These are phyloP conservation scores for Picochlorum costavermella DNA, from an alignment of 139 green algal species.

Conservation along the genomic window DNA sequence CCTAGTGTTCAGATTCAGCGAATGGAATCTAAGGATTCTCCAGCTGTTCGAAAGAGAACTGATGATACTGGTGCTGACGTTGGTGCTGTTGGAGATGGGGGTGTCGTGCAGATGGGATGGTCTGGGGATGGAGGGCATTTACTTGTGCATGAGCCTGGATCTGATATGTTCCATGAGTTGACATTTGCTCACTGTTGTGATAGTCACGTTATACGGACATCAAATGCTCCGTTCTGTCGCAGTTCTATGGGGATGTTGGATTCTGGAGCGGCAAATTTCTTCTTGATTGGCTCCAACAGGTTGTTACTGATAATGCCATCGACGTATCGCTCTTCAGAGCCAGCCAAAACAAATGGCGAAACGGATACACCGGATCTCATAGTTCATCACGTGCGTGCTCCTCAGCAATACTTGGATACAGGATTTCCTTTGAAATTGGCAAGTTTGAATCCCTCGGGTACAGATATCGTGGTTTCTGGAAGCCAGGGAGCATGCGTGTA, in stretches of 20 bases:
- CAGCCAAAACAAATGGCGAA: neutral
- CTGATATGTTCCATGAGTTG: neutral
- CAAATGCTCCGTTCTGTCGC: neutral
- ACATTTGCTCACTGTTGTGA: constrained; percentile 1
- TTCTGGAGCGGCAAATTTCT: too few relatives aligned
- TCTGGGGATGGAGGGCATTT: neutral
- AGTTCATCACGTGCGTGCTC: constrained; percentile 54
- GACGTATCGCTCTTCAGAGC: too few relatives aligned
- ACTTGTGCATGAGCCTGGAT: neutral
- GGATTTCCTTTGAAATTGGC: constrained; percentile 50
- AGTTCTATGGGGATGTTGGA: neutral
- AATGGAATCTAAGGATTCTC: too few relatives aligned
- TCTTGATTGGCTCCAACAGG: too few relatives aligned
- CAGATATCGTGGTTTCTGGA: constrained; percentile 80
- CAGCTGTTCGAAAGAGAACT: too few relatives aligned
- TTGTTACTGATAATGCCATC: too few relatives aligned
- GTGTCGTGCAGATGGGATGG: neutral
- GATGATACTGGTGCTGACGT: too few relatives aligned
- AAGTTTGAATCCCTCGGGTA: constrained; percentile 44
- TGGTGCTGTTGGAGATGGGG: neutral
- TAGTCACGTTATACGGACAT: neutral
- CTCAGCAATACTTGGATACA: constrained; percentile 55
- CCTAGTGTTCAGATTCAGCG: too few relatives aligned
- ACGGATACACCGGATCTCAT: constrained; percentile 25
- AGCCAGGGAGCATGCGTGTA: constrained; percentile 66